A percentile compares a stretch with the other conserved stretches of the same genome.
Conservation (phyloP, 768 basidiomycete species). For the Leccinum disarticulatum region DNA sequence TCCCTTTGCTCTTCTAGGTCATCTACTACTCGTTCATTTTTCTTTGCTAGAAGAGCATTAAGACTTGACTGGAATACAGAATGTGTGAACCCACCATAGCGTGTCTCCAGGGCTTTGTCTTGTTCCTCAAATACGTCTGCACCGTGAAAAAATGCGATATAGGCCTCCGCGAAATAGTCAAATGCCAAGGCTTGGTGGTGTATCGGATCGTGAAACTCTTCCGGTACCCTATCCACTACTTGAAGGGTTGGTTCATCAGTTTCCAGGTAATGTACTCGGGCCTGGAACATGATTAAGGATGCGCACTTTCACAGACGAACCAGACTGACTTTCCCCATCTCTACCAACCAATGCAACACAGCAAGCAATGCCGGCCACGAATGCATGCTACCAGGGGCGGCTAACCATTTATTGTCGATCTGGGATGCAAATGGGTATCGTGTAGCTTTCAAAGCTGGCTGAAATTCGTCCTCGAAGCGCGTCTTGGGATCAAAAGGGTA, state of each 20-base stretch:
- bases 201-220: constrained; percentile 71
- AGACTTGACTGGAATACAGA: neutral
- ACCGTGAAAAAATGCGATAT: constrained; percentile 64
- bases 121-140: constrained; percentile 69
- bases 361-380: constrained; percentile 91
- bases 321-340: constrained; percentile 71
- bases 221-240: constrained; percentile 57
- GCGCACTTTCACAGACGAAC: neutral
- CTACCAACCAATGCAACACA: constrained; percentile 90
- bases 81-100: constrained; percentile 58
- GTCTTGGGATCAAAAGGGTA: constrained; percentile 55
- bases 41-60: constrained; percentile 48
- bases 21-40: constrained; percentile 64
- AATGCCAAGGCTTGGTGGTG: constrained; percentile 80
- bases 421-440: constrained; percentile 79
- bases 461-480: constrained; percentile 81
- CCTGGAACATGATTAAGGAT: constrained; percentile 20
- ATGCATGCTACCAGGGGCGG: constrained; percentile 85
- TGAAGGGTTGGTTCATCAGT: constrained; percentile 71
- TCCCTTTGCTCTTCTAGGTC: constrained; percentile 62
- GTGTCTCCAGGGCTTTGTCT: constrained; percentile 67
- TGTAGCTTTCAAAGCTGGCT: constrained; percentile 68
- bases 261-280: constrained; percentile 46
- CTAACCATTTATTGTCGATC: constrained; percentile 84
- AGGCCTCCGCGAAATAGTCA: constrained; percentile 67